Evolutionary conservation across 108 stramenopile species (phyloP).

Genomic region (Nitzschia sp.): DNA sequence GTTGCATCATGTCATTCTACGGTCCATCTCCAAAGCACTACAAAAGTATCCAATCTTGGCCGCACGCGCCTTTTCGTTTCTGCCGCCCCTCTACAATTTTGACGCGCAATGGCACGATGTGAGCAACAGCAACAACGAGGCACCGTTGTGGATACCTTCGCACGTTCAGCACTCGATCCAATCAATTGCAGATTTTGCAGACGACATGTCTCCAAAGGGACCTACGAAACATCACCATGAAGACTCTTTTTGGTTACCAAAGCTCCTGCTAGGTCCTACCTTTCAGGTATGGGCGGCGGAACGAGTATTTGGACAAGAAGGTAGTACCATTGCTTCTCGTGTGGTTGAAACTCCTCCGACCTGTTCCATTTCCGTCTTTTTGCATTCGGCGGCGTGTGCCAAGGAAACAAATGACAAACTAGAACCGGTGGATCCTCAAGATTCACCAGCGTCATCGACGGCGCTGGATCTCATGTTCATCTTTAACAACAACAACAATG

Average conservation of each 20-base stretch:
- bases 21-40: slow-evolving; percentile 44
- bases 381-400: no score
- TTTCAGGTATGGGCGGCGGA: background rate
- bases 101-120: slow-evolving; percentile 13
- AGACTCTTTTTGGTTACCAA: no score
- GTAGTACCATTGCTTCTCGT: background rate
- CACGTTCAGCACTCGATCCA: slow-evolving; percentile 7
- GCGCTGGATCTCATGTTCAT: background rate
- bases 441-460: no score
- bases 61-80: background rate
- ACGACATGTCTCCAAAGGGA: no score
- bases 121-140: no score
- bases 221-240: no score
- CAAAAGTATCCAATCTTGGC: slow-evolving; percentile 18
- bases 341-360: background rate
- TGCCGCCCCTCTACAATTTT: slow-evolving; percentile 22
- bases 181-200: slow-evolving; percentile 18
- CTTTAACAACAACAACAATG: slow-evolving; percentile 30
- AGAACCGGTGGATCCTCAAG: no score
- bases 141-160: slow-evolving; percentile 7
- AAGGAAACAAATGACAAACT: no score
- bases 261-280: no score
- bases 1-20: slow-evolving; percentile 49
- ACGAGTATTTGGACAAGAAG: background rate
- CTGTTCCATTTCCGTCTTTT: background rate